phyloP scores from a whole-genome alignment of 768 basidiomycete genomes.

The Leccinum variicolor region DNA sequence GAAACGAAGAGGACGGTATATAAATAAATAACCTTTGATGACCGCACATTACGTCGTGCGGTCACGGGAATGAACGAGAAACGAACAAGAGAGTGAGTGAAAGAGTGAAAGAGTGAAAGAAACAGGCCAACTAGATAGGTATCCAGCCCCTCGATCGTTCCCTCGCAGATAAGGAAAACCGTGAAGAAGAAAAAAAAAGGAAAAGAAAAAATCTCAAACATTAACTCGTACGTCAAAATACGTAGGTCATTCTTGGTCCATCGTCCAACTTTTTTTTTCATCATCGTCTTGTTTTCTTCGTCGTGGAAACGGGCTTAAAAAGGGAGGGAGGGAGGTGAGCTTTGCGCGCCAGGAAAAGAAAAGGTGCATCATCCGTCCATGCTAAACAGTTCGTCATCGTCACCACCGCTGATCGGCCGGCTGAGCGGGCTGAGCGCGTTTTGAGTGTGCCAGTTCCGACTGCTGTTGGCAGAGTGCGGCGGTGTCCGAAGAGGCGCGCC shows the following conservation, averaged over 20 bases:
- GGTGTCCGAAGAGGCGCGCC: slow-evolving; percentile 27
- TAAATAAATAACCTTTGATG: slow-evolving; percentile 21
- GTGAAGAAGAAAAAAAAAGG: not conserved
- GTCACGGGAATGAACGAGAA: slow-evolving; percentile 4
- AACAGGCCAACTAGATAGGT: slow-evolving; percentile 31
- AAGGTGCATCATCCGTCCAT: slow-evolving; percentile 49
- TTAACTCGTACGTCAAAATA: slow-evolving; percentile 28
- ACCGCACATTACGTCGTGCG: not conserved
- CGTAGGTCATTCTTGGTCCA: slow-evolving; percentile 13
- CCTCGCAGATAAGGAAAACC: slow-evolving; percentile 14
- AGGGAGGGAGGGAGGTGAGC: too few species aligned
- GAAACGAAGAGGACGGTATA: slow-evolving; percentile 17
- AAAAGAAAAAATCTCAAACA: slow-evolving; percentile 8
- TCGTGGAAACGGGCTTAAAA: not conserved
- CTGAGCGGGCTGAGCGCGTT: slow-evolving; percentile 57
- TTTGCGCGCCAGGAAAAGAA: not conserved
- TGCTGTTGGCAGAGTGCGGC: slow-evolving; percentile 19
- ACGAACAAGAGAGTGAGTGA: not conserved
- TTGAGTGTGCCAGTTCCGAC: slow-evolving; percentile 35
- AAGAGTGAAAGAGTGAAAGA: not conserved
- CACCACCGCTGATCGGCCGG: slow-evolving; percentile 47
- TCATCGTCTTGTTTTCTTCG: not conserved
- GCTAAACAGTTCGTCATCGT: slow-evolving; percentile 67
- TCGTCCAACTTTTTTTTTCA: slow-evolving; percentile 9
- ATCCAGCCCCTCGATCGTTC: slow-evolving; percentile 28